These are phyloP conservation scores for Heterobasidion annosum DNA, from an alignment of 1,284 basidiomycete genomes.

Conservation along the genomic window DNA sequence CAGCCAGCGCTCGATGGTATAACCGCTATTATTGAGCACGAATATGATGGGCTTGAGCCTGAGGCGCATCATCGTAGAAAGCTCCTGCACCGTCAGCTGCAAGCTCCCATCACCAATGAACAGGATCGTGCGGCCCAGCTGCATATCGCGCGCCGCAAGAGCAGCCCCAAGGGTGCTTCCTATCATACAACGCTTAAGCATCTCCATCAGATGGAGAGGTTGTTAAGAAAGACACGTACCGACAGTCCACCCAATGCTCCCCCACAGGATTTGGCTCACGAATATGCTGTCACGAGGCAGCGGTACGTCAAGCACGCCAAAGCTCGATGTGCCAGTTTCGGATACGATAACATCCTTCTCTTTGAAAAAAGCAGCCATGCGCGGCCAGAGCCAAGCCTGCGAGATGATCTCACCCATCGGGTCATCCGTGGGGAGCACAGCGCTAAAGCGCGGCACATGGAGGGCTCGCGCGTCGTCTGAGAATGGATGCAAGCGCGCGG, in stretches of 20 bases:
- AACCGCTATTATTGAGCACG: slow-evolving; percentile 86
- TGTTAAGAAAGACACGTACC: not conserved
- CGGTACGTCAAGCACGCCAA: slow-evolving; percentile 56
- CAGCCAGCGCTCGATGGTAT: slow-evolving; percentile 80
- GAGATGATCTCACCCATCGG: slow-evolving; percentile 38
- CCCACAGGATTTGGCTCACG: slow-evolving; percentile 77
- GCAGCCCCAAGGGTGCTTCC: slow-evolving; percentile 72
- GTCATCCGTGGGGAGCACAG: slow-evolving; percentile 30
- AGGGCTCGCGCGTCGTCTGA: slow-evolving; percentile 29
- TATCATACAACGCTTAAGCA: slow-evolving; percentile 21
- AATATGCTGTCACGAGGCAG: slow-evolving; percentile 62
- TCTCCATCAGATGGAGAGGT: not conserved
- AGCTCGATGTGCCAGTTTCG: slow-evolving; percentile 61
- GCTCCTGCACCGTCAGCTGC: slow-evolving; percentile 69
- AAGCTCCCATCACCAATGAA: slow-evolving; percentile 85
- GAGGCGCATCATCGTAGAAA: slow-evolving; percentile 70
- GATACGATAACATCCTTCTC: slow-evolving; percentile 73
- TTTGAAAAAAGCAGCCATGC: slow-evolving; percentile 72
- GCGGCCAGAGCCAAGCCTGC: slow-evolving; percentile 84
- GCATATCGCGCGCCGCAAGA: slow-evolving; percentile 65
- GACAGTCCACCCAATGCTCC: slow-evolving; percentile 76
- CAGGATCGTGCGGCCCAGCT: slow-evolving; percentile 63
- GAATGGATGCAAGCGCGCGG: slow-evolving; percentile 40
- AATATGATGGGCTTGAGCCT: slow-evolving; percentile 74
- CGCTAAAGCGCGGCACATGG: slow-evolving; percentile 37